These are phyloP conservation scores for Crucibulum laeve DNA, from an alignment of 768 basidiomycete genomes.

Conservation along the genomic window DNA sequence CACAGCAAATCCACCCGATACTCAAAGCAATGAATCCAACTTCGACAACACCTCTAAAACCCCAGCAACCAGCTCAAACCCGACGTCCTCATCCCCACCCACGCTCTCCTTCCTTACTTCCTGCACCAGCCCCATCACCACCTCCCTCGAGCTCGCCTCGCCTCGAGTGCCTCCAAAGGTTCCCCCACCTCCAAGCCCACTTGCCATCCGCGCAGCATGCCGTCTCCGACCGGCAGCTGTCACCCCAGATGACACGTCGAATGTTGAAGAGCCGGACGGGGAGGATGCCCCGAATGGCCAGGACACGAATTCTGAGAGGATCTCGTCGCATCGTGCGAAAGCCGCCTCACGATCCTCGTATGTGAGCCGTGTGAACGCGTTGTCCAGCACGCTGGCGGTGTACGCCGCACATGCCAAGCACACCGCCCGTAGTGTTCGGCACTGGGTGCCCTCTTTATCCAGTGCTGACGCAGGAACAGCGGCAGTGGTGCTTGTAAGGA, in stretches of 20 bases:
- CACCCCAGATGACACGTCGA: too few relatives aligned
- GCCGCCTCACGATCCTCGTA: conserved; percentile 95
- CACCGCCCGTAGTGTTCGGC: conserved; percentile 75
- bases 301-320: conserved; percentile 82
- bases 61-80: conserved; percentile 88
- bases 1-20: too few relatives aligned
- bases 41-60: conserved; percentile 92
- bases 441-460: conserved; percentile 74
- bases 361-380: conserved; percentile 81
- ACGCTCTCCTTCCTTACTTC: conserved; percentile 72
- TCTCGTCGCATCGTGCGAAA: conserved; percentile 90
- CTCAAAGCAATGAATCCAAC: conserved; percentile 81
- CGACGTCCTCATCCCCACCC: conserved; percentile 70
- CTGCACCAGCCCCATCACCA: conserved; percentile 66
- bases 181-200: conserved; percentile 43
- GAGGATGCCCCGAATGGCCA: conserved; percentile 75
- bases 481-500: conserved; percentile 81
- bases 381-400: conserved; percentile 92
- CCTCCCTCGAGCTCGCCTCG: conserved; percentile 50
- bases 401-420: conserved; percentile 89
- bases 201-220: conserved; percentile 45
- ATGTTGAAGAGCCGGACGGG: conserved; percentile 26
- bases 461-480: conserved; percentile 75
- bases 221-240: conserved; percentile 28
- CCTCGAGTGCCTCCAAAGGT: too few relatives aligned